These are phyloP conservation scores for Melianthus villosus DNA, from an alignment of 441 rosid species.

Conservation along the genomic window DNA sequence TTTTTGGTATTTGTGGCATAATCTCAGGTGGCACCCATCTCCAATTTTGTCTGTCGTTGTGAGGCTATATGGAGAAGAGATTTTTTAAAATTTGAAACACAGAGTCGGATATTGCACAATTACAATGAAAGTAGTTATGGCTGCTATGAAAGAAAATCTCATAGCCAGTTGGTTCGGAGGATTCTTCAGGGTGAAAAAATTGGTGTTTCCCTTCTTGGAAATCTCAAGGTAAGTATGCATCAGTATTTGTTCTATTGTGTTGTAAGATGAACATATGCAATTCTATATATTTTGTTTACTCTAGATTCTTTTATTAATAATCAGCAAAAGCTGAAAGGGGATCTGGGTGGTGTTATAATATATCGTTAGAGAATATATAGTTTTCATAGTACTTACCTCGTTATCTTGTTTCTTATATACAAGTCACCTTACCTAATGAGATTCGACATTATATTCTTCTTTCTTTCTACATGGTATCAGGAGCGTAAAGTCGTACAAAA, in stretches of 20 bases:
- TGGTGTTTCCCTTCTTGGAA: constrained; percentile 51
- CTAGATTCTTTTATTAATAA: no score
- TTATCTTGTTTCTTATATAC: no score
- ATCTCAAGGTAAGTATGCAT: constrained; percentile 41
- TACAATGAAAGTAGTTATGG: constrained; percentile 7
- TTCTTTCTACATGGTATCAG: no score
- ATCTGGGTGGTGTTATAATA: no score
- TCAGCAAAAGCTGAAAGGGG: no score
- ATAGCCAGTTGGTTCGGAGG: constrained; percentile 27
- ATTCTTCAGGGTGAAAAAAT: constrained; percentile 36
- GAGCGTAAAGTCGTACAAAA: no score
- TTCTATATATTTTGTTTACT: not conserved
- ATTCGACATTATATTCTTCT: no score
- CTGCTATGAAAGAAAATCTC: constrained; percentile 17
- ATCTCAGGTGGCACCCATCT: constrained; percentile 57
- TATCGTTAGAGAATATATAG: no score
- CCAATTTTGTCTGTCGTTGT: constrained; percentile 40
- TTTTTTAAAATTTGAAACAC: constrained; percentile 15
- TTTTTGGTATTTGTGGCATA: constrained; percentile 4
- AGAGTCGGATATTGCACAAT: constrained; percentile 7
- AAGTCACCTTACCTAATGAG: no score
- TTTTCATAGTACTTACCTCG: no score
- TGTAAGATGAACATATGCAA: no score
- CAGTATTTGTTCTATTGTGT: not conserved
- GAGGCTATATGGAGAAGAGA: constrained; percentile 28